Percentiles rank a stretch among this genome's conserved stretches.
Evolutionary conservation across 2,329 filamentous ascomycete species (phyloP).

Genomic region (Chaetomium sp.): DNA sequence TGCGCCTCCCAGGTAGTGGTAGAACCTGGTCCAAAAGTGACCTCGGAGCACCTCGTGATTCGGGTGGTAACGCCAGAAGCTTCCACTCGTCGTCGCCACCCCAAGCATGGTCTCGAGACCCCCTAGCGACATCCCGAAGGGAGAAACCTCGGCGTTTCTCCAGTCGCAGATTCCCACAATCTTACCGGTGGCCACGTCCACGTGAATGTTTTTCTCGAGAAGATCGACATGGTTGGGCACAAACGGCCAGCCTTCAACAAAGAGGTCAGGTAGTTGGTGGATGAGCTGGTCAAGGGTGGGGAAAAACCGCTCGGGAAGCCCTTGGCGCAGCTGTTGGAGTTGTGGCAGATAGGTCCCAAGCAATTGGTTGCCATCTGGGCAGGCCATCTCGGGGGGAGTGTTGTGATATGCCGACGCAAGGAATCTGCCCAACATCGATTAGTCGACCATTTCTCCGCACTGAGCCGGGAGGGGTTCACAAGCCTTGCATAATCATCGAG

Average conservation of each 20-base stretch:
- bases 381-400: background rate
- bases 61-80: background rate
- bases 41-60: background rate
- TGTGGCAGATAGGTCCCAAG: background rate
- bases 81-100: background rate
- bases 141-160: background rate
- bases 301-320: background rate
- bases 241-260: background rate
- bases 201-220: conserved; percentile 5
- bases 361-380: background rate
- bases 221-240: conserved; percentile 4
- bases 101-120: conserved; percentile 2
- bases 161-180: conserved; percentile 1
- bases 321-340: background rate
- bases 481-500: background rate
- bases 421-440: background rate
- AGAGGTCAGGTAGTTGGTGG: background rate
- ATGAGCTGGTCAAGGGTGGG: background rate
- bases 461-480: background rate
- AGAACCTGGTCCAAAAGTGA: background rate
- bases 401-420: conserved; percentile 4
- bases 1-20: background rate
- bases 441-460: background rate
- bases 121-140: conserved; percentile 1
- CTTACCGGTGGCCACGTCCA: background rate